Evolutionary conservation across 768 basidiomycete species (phyloP), one percentile per base, ranked within the genome.

Genomic region (Lentinula aciculospora): DNA sequence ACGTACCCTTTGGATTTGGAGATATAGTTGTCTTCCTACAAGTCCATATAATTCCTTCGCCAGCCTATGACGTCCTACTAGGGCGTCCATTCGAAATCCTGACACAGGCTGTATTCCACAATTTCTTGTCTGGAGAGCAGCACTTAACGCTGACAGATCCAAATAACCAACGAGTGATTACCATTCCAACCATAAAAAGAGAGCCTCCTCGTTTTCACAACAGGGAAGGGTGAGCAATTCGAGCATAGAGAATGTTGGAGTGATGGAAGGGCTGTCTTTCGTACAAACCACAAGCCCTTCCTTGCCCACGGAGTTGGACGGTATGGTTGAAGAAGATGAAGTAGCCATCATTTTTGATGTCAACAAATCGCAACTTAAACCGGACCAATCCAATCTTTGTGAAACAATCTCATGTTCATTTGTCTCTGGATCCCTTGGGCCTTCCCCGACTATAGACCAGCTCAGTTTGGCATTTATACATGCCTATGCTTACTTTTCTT

Each of bases 1-100:
- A 62, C 34, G 59, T 62, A 44, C 61, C 61, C 0, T 62, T 62
- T 19, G 8, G 29, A 1, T 23, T 62, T 23, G 56, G 59, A 0
- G 42, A 56, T 0, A 42, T 62, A 2, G 47, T 37, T 0, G n/a
- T 55, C 0, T 60, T 60, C 29, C 49, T 62, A 2, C 62, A 62
- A 49, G 62, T 60, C 3, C 62, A 62, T 17, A 23, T 62, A 0
- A 48, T 60, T 4, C 19, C n/a, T 0, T 56, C 60, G 6, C 57
- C 62, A 0, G 62, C 62, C 0, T 63, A 63, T 25, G 50, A 60
- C n/a, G 36, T 63, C 8, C 48, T 62, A 1, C 34, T 62, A 2
- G 62, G 62, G 0, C 45, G 62, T 1, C 62, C 62, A 1, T 62
- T 62, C 34, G 61, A 62, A 32, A 21, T 29, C 0, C 25, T 62